phyloP scores from a whole-genome alignment of 1,139 yeast species.

The Diutina sp. region DNA sequence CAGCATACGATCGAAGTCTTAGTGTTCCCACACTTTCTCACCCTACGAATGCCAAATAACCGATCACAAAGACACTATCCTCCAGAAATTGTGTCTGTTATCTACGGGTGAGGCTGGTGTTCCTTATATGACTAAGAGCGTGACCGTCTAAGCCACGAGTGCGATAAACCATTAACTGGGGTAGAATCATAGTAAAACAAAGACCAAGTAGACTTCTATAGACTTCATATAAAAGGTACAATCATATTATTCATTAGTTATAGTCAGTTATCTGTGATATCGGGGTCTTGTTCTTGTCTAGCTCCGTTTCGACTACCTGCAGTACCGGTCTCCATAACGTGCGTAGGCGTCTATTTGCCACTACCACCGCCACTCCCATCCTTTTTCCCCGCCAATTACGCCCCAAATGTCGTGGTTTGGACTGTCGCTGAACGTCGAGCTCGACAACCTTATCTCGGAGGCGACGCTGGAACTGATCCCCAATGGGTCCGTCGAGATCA shows the following conservation, averaged over 20 bases:
- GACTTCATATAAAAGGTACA: too few relatives aligned
- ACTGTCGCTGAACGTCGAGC: conserved; percentile 28
- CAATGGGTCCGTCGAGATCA: conserved; percentile 78
- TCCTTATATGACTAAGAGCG: background rate
- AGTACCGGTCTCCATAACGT: background rate
- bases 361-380: background rate
- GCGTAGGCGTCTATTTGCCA: background rate
- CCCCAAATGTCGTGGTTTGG: conserved; percentile 52
- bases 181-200: too few relatives aligned
- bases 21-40: too few relatives aligned
- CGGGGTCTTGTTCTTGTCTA: background rate
- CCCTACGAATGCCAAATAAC: too few relatives aligned
- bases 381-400: background rate
- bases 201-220: too few relatives aligned
- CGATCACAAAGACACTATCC: too few relatives aligned
- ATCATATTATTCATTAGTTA: too few relatives aligned
- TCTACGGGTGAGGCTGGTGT: background rate
- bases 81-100: too few relatives aligned
- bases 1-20: too few relatives aligned
- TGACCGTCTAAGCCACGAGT: background rate
- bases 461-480: conserved; percentile 90
- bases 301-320: background rate
- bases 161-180: background rate
- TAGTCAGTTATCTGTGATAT: too few relatives aligned
- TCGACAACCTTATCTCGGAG: conserved; percentile 54